Conservation (phyloP, 2,329 filamentous ascomycete species). For the Pseudodiploospora longispora region DNA sequence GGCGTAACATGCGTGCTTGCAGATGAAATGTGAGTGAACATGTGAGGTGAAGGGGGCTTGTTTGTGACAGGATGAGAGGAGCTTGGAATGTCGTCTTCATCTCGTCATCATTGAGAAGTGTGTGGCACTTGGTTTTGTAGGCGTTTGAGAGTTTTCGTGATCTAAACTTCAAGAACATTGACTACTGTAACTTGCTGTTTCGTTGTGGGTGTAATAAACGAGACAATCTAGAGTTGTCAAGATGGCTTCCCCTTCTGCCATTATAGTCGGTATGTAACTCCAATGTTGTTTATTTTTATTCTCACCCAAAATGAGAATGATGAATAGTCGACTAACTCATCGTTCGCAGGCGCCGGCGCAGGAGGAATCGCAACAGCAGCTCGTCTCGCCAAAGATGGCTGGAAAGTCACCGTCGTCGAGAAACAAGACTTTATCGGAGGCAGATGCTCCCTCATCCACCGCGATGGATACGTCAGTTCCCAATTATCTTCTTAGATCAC, state of each 20-base stretch:
- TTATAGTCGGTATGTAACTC: neutral
- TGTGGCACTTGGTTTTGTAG: too few relatives aligned
- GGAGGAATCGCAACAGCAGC: conserved; percentile 66
- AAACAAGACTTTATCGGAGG: conserved; percentile 69
- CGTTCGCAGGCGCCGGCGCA: conserved; percentile 53
- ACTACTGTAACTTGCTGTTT: too few relatives aligned
- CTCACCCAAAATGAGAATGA: too few relatives aligned
- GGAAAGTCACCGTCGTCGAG: conserved; percentile 67
- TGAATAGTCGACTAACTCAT: neutral
- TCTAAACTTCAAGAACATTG: too few relatives aligned
- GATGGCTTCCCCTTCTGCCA: neutral
- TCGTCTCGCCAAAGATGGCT: conserved; percentile 61
- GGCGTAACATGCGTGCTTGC: too few relatives aligned
- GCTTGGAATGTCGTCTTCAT: too few relatives aligned
- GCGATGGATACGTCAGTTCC: conserved; percentile 39
- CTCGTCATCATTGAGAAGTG: too few relatives aligned
- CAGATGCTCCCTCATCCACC: conserved; percentile 57
- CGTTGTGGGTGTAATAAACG: too few relatives aligned
- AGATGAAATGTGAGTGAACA: too few relatives aligned
- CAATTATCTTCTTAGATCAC: conserved; percentile 16
- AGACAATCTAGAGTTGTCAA: neutral
- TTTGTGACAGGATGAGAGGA: too few relatives aligned
- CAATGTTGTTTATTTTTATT: neutral
- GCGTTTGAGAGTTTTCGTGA: too few relatives aligned
- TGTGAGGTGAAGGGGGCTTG: too few relatives aligned